Conservation (phyloP, 2,329 filamentous ascomycete species). For the Colletotrichum plurivorum region DNA sequence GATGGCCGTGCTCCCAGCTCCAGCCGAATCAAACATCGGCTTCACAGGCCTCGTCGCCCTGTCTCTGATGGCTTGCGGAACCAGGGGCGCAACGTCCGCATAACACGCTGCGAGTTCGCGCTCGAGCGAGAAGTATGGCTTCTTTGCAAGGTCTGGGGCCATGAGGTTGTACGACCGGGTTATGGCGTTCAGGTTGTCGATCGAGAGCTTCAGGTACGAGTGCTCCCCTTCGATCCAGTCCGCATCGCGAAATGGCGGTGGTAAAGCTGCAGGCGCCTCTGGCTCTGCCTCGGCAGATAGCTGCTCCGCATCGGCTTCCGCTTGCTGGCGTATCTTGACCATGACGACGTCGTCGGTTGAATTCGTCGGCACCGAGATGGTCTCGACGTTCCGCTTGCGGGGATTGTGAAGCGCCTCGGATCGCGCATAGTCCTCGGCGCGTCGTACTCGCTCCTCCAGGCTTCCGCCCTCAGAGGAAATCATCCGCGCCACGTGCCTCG, state of each 20-base stretch:
- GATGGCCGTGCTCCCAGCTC: slow-evolving; percentile 62
- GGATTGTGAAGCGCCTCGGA: slow-evolving; percentile 80
- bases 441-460: slow-evolving; percentile 78
- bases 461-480: slow-evolving; percentile 85
- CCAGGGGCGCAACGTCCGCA: slow-evolving; percentile 84
- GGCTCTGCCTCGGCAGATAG: slow-evolving; percentile 16
- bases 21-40: slow-evolving; percentile 47
- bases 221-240: slow-evolving; percentile 81
- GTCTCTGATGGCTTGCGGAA: slow-evolving; percentile 80
- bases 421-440: slow-evolving; percentile 80
- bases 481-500: slow-evolving; percentile 81
- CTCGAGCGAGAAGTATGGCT: slow-evolving; percentile 88
- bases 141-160: slow-evolving; percentile 92
- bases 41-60: slow-evolving; percentile 68
- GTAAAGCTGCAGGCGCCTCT: slow-evolving; percentile 49
- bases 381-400: slow-evolving; percentile 59
- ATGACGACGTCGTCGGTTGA: slow-evolving; percentile 64
- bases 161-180: slow-evolving; percentile 94
- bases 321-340: slow-evolving; percentile 57
- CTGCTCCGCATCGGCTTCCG: slow-evolving; percentile 9
- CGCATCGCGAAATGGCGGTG: slow-evolving; percentile 81
- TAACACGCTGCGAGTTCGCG: slow-evolving; percentile 87
- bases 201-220: slow-evolving; percentile 81
- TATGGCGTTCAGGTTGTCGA: slow-evolving; percentile 83
- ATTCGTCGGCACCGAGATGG: slow-evolving; percentile 62